Percentiles rank a stretch among this genome's conserved stretches.
Conservation (phyloP, 306 rosid genomes). For the Quercus variabilis region DNA sequence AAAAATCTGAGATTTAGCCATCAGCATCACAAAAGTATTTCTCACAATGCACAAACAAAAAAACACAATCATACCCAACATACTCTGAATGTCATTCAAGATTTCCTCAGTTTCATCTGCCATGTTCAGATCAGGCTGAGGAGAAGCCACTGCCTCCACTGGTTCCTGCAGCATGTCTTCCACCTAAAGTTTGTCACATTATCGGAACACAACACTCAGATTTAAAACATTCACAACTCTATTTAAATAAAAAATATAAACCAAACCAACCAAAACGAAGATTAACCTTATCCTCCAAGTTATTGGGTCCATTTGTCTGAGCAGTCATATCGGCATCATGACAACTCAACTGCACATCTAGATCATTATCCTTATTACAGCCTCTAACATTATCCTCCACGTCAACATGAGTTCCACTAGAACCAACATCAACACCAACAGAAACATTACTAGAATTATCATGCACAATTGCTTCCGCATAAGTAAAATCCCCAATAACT, state of each 20-base stretch:
- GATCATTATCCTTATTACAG: slow-evolving; percentile 15
- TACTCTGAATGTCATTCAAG: slow-evolving; percentile 1
- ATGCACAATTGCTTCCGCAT: slow-evolving; percentile 14
- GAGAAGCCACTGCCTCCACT: slow-evolving; percentile 27
- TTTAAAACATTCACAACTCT: slow-evolving; percentile 16
- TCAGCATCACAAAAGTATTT: background rate
- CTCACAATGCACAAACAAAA: slow-evolving; percentile 10
- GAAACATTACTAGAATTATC: slow-evolving; percentile 21
- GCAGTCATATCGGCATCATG: slow-evolving; percentile 15
- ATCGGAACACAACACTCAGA: slow-evolving; percentile 11
- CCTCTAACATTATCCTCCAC: slow-evolving; percentile 26
- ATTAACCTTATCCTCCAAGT: slow-evolving; percentile 31
- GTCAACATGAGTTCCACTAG: slow-evolving; percentile 31
- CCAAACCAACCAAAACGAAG: background rate
- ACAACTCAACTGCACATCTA: slow-evolving; percentile 25
- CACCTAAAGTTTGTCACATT: slow-evolving; percentile 36
- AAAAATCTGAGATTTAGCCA: slow-evolving; percentile 1
- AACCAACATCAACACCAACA: slow-evolving; percentile 24
- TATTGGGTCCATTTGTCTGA: slow-evolving; percentile 27
- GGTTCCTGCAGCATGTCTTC: slow-evolving; percentile 35
- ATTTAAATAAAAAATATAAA: background rate
- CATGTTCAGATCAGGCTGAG: slow-evolving; percentile 15
- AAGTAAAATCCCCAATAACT: slow-evolving; percentile 12
- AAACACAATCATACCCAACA: slow-evolving; percentile 40
- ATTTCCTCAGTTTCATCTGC: slow-evolving; percentile 24